Evolutionary conservation across 768 basidiomycete species (phyloP), one percentile per base, ranked within the genome.

Genomic region (Rhizopogon roseolus): DNA sequence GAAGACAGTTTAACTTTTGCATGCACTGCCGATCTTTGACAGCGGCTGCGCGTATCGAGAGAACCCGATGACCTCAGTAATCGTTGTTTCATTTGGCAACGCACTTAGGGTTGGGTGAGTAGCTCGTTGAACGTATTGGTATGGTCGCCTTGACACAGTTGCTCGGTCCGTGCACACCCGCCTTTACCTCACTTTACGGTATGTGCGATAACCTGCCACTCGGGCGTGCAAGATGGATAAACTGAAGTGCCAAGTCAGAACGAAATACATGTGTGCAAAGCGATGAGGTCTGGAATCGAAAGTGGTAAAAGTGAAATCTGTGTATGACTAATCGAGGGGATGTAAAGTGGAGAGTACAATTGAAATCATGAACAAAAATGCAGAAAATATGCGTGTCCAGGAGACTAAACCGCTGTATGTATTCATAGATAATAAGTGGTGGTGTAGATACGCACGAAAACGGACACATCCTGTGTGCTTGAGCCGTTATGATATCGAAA

Each of bases 391-490:
- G n/a, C 19, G 6, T 22, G 5, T 6, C 34, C 11, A 27, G 10
- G 14, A n/a, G 28, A 48, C 14, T 54, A 54, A 54, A 50, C 27
- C n/a, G 50, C 28, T 51, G 32, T 54, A 36, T 36, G 57, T 56
- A 61, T 10, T 22, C 50, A 49, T 44, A 44, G 34, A 54, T 27
- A 52, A 56, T 57, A 65, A 41, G 42, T 36, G 13, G 44, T 19
- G 22, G 17, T 66, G 52, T 66, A 59, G 57, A 51, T 68, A 66
- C 55, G 64, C 49, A 57, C 54, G 42, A 29, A 27, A 27, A 36
- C 17, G 53, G 58, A 57, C 60, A 19, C 52, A 52, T 44, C 48
- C 40, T 6, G 43, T 36, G 51, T 34, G 44, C 52, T 59, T 54
- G 49, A 5, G 32, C 13, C 11, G 13, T 55, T 55, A 66, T 61